Evolutionary conservation across 1,139 yeast genomes (phyloP).

Genomic region (Hyphopichia buzzinii): DNA sequence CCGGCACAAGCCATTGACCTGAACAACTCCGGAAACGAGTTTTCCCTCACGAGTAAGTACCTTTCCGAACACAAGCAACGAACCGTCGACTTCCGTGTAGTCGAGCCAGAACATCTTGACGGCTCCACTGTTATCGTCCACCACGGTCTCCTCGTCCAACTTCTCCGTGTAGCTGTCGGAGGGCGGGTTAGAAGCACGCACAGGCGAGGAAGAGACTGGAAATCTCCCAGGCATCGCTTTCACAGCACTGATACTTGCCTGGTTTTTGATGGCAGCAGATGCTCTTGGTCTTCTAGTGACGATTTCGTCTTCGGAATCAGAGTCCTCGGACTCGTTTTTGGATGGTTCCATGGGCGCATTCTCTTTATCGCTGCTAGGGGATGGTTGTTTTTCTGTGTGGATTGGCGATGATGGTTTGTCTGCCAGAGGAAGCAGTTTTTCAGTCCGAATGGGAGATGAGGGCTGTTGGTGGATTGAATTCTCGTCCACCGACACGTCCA

Average conservation of each 20-base stretch:
- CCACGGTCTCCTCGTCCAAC: slow-evolving; percentile 41
- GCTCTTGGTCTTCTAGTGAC: slow-evolving; percentile 47
- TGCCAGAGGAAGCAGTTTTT: too few relatives aligned
- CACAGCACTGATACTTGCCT: slow-evolving; percentile 18
- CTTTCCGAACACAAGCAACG: slow-evolving; percentile 82
- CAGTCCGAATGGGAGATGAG: background rate
- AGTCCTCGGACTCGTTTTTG: slow-evolving; percentile 1
- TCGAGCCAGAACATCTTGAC: slow-evolving; percentile 90
- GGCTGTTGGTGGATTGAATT: background rate
- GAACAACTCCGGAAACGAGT: slow-evolving; percentile 74
- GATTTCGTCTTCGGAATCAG: slow-evolving; percentile 55
- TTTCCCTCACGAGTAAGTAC: slow-evolving; percentile 57
- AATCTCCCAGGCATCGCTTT: slow-evolving; percentile 25
- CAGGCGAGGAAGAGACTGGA: slow-evolving; percentile 21
- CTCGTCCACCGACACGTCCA: background rate
- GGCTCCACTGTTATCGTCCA: slow-evolving; percentile 35
- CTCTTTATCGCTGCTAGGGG: slow-evolving; percentile 13
- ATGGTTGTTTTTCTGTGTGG: slow-evolving; percentile 17
- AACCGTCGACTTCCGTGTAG: slow-evolving; percentile 71
- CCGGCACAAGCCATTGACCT: slow-evolving; percentile 66
- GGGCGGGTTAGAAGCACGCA: slow-evolving; percentile 16
- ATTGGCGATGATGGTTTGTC: slow-evolving; percentile 35
- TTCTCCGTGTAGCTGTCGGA: slow-evolving; percentile 38
- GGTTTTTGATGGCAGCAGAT: slow-evolving; percentile 27
- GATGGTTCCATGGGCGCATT: slow-evolving; percentile 7